phyloP scores from a whole-genome alignment of 139 green algal genomes.

The Chlamydomonas eustigma region DNA sequence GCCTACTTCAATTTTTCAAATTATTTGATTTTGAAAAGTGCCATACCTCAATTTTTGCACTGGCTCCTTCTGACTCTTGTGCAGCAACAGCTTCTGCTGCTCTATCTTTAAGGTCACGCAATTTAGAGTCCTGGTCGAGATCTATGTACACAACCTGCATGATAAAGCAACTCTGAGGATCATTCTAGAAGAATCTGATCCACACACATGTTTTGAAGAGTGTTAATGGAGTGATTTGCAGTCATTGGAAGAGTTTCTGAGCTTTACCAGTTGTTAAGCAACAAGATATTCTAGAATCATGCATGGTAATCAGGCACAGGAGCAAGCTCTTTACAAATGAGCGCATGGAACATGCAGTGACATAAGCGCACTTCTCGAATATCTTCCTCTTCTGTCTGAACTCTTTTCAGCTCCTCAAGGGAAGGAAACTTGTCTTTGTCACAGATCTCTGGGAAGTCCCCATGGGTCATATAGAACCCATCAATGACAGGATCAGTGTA shows the following conservation, averaged over 20 bases:
- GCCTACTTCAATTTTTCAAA: too few species aligned
- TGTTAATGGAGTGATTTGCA: too few species aligned
- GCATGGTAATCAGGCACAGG: too few species aligned
- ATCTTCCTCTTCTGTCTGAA: conserved; percentile 19
- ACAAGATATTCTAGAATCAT: too few species aligned
- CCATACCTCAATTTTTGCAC: conserved; percentile 16
- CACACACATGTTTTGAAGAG: too few species aligned
- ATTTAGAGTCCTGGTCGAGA: conserved; percentile 13
- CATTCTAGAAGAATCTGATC: too few species aligned
- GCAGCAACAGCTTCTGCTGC: conserved; percentile 19
- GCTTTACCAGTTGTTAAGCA: too few species aligned
- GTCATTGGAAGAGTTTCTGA: too few species aligned
- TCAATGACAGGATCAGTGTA: conserved; percentile 28
- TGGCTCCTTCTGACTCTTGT: neutral
- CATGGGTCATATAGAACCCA: conserved; percentile 28
- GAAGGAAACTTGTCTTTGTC: conserved; percentile 25
- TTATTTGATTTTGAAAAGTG: too few species aligned
- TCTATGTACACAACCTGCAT: conserved; percentile 30
- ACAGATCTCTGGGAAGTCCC: conserved; percentile 37
- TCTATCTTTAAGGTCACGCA: conserved; percentile 18
- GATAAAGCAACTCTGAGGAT: too few species aligned
- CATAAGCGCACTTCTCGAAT: conserved; percentile 22
- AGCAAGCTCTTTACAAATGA: too few species aligned
- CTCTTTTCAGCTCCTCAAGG: conserved; percentile 19
- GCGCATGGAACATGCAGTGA: too few species aligned